Evolutionary conservation across 208 protist species (phyloP).

Genomic region (Trypanosoma scelopori): DNA sequence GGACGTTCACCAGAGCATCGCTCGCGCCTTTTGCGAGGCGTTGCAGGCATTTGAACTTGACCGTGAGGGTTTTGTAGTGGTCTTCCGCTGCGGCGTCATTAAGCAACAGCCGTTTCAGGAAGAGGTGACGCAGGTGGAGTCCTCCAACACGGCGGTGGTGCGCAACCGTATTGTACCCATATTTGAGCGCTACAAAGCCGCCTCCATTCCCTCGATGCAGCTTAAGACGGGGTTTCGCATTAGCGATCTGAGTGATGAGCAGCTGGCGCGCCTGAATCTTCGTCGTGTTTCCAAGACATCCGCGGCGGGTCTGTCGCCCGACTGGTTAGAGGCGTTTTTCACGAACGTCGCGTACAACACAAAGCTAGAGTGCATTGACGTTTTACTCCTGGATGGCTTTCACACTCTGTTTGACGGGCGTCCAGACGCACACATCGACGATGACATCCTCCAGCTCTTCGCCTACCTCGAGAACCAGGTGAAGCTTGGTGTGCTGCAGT

Average conservation of each 20-base stretch:
- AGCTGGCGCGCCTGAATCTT: constrained; percentile 70
- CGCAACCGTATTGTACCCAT: constrained; percentile 82
- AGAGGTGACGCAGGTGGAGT: constrained; percentile 74
- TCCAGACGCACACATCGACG: constrained; percentile 65
- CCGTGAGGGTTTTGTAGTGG: constrained; percentile 80
- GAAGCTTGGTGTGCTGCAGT: constrained; percentile 73
- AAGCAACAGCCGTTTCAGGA: constrained; percentile 78
- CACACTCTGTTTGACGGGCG: constrained; percentile 84
- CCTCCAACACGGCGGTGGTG: constrained; percentile 72
- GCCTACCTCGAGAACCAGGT: constrained; percentile 82
- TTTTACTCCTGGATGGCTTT: constrained; percentile 76
- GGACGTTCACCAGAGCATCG: constrained; percentile 79
- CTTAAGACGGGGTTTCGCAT: constrained; percentile 85
- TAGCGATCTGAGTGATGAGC: constrained; percentile 70
- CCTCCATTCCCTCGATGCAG: constrained; percentile 79
- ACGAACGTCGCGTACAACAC: constrained; percentile 88
- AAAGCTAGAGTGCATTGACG: constrained; percentile 80
- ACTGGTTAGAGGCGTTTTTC: constrained; percentile 89
- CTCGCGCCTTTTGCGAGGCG: constrained; percentile 72
- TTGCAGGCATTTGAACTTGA: constrained; percentile 88
- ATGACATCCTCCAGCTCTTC: constrained; percentile 84
- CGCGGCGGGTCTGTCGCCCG: constrained; percentile 74
- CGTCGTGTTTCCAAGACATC: constrained; percentile 58
- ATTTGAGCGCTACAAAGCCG: constrained; percentile 87
- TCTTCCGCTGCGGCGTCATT: constrained; percentile 75